These are phyloP conservation scores for Chlorella sp. DNA, from an alignment of 139 green algal species.

Conservation along the genomic window DNA sequence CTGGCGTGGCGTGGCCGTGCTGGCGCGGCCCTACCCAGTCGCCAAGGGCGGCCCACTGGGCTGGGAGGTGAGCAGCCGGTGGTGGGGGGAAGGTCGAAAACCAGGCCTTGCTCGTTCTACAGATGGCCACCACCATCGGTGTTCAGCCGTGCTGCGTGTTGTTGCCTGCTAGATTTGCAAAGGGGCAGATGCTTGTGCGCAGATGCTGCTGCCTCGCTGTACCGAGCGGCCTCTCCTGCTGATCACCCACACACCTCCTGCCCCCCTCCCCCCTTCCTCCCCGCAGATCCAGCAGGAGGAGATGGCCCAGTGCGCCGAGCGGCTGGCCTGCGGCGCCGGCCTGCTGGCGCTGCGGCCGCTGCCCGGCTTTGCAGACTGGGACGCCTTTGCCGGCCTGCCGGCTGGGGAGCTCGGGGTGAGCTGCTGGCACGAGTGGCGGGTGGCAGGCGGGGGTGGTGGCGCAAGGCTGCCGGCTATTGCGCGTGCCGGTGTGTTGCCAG, in stretches of 20 bases:
- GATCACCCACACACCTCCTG: neutral
- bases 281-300: constrained; percentile 43
- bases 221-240: too few relatives aligned
- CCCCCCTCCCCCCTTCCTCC: neutral
- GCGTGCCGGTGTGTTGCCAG: too few relatives aligned
- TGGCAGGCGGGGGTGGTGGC: neutral
- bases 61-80: constrained; percentile 33
- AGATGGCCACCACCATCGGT: too few relatives aligned
- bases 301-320: constrained; percentile 38
- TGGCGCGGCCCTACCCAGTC: constrained; percentile 38
- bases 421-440: neutral
- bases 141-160: too few relatives aligned
- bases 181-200: too few relatives aligned
- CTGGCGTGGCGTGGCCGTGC: constrained; percentile 31
- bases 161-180: too few relatives aligned
- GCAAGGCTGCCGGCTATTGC: too few relatives aligned
- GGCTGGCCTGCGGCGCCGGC: constrained; percentile 31
- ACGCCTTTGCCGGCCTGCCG: too few relatives aligned
- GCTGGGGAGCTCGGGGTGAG: neutral
- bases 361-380: neutral
- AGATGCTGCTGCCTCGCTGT: too few relatives aligned
- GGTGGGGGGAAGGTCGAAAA: neutral
- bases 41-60: constrained; percentile 43
- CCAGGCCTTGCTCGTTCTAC: too few relatives aligned
- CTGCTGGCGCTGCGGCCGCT: neutral